Percentiles rank a stretch among this genome's conserved stretches.
phyloP scores from a whole-genome alignment of 2,329 filamentous ascomycete genomes.

The Camillea tinctor region DNA sequence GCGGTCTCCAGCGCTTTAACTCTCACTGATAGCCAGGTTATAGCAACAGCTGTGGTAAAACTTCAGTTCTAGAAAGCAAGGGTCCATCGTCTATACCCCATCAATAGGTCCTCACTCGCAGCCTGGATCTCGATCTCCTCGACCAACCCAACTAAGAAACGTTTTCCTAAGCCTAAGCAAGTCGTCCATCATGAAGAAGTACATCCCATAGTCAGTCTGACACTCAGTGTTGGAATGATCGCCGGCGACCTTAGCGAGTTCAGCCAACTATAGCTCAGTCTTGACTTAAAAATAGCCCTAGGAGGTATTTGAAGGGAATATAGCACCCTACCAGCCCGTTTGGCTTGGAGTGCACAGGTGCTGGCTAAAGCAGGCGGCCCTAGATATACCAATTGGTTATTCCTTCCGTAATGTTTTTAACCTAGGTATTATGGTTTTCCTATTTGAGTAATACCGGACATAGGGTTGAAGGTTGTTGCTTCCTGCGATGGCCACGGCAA shows the following conservation, averaged over 20 bases:
- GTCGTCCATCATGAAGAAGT: conserved; percentile 47
- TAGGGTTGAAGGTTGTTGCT: conserved; percentile 48
- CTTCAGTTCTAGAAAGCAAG: conserved; percentile 38
- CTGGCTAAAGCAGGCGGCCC: too few species aligned
- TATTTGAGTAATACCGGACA: conserved; percentile 17
- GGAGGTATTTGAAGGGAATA: too few species aligned
- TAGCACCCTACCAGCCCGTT: too few species aligned
- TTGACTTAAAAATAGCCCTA: conserved; percentile 49
- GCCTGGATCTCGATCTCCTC: conserved; percentile 40
- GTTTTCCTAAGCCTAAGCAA: conserved; percentile 43
- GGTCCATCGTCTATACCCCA: conserved; percentile 35
- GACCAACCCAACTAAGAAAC: conserved; percentile 43
- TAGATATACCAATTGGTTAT: too few species aligned
- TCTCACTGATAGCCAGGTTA: conserved; percentile 45
- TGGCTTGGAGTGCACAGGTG: too few species aligned
- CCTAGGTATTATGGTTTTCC: conserved; percentile 40
- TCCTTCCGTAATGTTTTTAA: conserved; percentile 39
- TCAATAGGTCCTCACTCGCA: conserved; percentile 19
- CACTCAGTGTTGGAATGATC: conserved; percentile 27
- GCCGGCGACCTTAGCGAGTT: conserved; percentile 36
- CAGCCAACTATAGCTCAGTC: conserved; percentile 45
- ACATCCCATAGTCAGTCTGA: conserved; percentile 46
- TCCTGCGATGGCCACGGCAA: conserved; percentile 27
- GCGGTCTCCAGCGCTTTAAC: conserved; percentile 46
- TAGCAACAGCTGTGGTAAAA: conserved; percentile 39